Evolutionary conservation across 176 grass and related monocot genomes (phyloP).

Genomic region (Oryza glaberrima): DNA sequence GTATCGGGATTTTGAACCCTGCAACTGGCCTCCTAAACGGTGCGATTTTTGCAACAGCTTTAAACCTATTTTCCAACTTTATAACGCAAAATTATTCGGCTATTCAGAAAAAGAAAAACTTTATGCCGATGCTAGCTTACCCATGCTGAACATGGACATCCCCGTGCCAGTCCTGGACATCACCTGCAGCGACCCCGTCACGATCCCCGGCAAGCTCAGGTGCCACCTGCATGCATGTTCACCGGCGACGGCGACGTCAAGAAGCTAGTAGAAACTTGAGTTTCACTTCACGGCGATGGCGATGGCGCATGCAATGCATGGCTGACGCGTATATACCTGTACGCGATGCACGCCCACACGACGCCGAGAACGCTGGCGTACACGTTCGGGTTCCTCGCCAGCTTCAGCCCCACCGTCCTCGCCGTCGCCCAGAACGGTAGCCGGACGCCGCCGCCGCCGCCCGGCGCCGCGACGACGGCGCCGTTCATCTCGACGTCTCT

Average conservation of each 20-base stretch:
- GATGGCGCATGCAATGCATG: background rate
- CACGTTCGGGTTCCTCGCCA: conserved; percentile 70
- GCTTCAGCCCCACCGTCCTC: conserved; percentile 61
- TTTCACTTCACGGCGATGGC: background rate
- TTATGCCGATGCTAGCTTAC: conserved; percentile 1
- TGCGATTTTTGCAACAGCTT: no score
- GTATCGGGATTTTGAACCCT: no score
- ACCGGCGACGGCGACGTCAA: no score
- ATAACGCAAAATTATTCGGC: no score
- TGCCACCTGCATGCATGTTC: conserved; percentile 63
- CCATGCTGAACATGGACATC: conserved; percentile 88
- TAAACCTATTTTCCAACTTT: no score
- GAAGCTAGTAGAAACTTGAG: no score
- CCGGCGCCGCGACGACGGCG: background rate
- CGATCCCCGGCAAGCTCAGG: conserved; percentile 60
- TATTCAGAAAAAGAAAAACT: no score
- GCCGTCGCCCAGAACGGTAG: conserved; percentile 39
- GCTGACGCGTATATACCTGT: conserved; percentile 42
- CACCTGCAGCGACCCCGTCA: conserved; percentile 73
- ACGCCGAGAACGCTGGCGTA: conserved; percentile 75
- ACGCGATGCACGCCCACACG: conserved; percentile 65
- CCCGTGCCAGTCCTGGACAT: conserved; percentile 74
- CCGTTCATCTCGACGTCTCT: conserved; percentile 39
- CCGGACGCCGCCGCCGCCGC: background rate
- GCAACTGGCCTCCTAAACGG: no score